Base-by-base conservation (phyloP, 2,329 filamentous ascomycete genomes). In the Seiridium unicorne region DNA sequence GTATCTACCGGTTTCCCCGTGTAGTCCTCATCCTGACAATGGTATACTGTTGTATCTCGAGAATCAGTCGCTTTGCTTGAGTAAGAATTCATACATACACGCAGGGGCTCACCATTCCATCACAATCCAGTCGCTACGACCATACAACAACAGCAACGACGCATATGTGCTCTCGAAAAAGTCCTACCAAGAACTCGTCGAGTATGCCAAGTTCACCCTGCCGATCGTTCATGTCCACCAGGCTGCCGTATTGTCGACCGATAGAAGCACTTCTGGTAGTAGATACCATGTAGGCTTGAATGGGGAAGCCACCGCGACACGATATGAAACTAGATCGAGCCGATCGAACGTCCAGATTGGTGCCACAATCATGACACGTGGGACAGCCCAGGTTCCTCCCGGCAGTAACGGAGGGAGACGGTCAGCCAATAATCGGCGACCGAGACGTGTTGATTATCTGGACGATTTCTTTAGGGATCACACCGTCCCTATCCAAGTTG, bases 1-100 rank as follows among this genome's bases (percentile, higher is more conserved):
- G 44, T 57, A 69, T 40, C 55, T 69, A 9, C 67, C 67, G 5
- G 67, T 69, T 58, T 53, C 59, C 31, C 67, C 67, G 1, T 57
- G 55, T 35, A 26, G 35, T 5, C 48, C 66, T 8, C 67, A 69
- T 38, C 67, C 67, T 7, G 66, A 69, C 49, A 68, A 67, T 32
- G 63, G 62, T 5, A 67, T 58, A 51, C 58, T 68, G 3, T 62
- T 69, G 3, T 57, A 44, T 8, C 61, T 68, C 31, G 60, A 62
- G 2, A 58, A 65, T 13, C 48, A 34, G 1, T 44, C 59, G 3
- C 58, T 59, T 10, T 18, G 51, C 42, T 49, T 69, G 34, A 26
- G 55, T 18, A 69, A 64, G 60, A 61, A 58, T 3, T 64, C 64
- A 9, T 68, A 66, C 13, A 62, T 68, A 3, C 61, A 66, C 26